These are phyloP conservation scores for Hyaloperonospora arabidopsidis DNA, from an alignment of 352 stramenopile genomes.

Conservation along the genomic window DNA sequence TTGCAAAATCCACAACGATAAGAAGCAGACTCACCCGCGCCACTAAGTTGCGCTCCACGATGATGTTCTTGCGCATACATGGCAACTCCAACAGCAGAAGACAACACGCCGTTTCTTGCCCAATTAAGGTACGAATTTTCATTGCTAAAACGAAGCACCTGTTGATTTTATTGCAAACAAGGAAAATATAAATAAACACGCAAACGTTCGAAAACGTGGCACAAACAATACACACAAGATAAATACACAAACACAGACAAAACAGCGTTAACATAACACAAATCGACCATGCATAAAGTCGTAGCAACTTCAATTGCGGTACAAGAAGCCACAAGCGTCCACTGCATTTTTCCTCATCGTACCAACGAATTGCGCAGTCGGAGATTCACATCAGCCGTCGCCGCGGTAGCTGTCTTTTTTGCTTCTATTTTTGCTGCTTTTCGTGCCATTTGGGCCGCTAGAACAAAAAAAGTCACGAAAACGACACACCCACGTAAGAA, in stretches of 20 bases:
- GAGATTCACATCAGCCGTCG: conserved; percentile 25
- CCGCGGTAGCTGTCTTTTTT: conserved; percentile 18
- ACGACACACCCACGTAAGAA: no score
- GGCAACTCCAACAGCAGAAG: conserved; percentile 69
- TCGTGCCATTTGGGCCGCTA: conserved; percentile 23
- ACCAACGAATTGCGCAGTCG: conserved; percentile 33
- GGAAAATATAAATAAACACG: no score
- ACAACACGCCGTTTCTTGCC: conserved; percentile 78
- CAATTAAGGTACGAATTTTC: conserved; percentile 87
- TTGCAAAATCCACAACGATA: not conserved
- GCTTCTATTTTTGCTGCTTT: conserved; percentile 25
- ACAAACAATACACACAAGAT: no score
- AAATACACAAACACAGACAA: not conserved
- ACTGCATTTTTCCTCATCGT: not conserved
- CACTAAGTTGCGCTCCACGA: conserved; percentile 73
- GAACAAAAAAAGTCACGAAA: not conserved
- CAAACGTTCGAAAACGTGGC: no score
- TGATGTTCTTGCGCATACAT: conserved; percentile 88
- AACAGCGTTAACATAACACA: no score
- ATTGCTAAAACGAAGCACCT: conserved; percentile 81
- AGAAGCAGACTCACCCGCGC: conserved; percentile 35
- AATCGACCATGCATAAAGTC: not conserved
- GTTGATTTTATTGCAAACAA: not conserved
- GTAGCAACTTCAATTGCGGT: not conserved
- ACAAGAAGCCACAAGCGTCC: not conserved